These are phyloP conservation scores for Curvularia sp. DNA, from an alignment of 2,329 filamentous ascomycete species.

Conservation along the genomic window DNA sequence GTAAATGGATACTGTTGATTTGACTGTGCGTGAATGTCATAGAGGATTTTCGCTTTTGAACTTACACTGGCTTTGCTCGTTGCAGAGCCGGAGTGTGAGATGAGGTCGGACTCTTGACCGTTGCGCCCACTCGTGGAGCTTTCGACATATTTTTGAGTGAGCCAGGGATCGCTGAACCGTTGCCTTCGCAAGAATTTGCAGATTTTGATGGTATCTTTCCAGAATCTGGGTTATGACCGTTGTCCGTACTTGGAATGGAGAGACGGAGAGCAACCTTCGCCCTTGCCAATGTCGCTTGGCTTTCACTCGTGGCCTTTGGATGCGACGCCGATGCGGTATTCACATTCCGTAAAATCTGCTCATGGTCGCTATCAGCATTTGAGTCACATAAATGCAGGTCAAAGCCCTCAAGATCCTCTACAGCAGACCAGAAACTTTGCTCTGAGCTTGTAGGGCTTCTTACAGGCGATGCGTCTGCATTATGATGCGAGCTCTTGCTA, in stretches of 20 bases:
- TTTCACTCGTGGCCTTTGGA: not conserved
- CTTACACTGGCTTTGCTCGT: constrained; percentile 24
- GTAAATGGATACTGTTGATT: constrained; percentile 13
- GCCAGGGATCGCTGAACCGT: constrained; percentile 1
- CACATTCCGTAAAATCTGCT: constrained; percentile 16
- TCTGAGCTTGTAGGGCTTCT: constrained; percentile 34
- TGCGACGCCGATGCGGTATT: not conserved
- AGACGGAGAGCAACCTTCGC: constrained; percentile 34
- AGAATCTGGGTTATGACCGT: constrained; percentile 13
- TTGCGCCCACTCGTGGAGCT: constrained; percentile 33
- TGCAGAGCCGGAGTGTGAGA: constrained; percentile 26
- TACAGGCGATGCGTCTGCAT: constrained; percentile 39
- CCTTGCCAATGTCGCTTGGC: constrained; percentile 8
- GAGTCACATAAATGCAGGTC: constrained; percentile 14
- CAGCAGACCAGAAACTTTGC: constrained; percentile 29
- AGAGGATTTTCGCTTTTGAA: not conserved
- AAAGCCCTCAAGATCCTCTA: constrained; percentile 19
- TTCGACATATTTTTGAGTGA: constrained; percentile 30
- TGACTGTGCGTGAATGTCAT: constrained; percentile 1
- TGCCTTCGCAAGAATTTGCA: constrained; percentile 14
- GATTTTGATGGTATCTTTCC: constrained; percentile 12
- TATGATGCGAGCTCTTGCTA: constrained; percentile 29
- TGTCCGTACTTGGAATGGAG: constrained; percentile 1
- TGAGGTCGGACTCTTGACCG: constrained; percentile 6
- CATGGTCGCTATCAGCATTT: constrained; percentile 24